These are phyloP conservation scores for Candida montana DNA, from an alignment of 805 yeast species.

Conservation along the genomic window DNA sequence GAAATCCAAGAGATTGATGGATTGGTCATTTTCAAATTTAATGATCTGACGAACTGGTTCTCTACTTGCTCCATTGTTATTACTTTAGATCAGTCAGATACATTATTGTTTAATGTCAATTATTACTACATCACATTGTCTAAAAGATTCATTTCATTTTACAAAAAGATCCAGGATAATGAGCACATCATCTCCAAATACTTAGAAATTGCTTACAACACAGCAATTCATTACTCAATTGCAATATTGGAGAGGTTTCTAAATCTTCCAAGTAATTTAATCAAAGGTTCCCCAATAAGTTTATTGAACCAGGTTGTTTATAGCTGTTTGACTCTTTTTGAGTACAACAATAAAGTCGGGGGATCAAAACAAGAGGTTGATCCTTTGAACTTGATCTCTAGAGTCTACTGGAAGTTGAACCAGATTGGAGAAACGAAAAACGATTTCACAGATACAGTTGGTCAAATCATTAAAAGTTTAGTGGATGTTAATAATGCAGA, in stretches of 20 bases:
- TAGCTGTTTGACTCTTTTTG: constrained; percentile 48
- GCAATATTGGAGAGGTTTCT: constrained; percentile 41
- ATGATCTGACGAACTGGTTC: constrained; percentile 36
- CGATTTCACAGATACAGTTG: constrained; percentile 57
- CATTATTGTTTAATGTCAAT: constrained; percentile 42
- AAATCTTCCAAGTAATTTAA: constrained; percentile 38
- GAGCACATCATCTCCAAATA: constrained; percentile 18
- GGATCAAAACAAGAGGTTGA: constrained; percentile 23
- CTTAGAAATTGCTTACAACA: constrained; percentile 29
- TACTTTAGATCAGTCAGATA: constrained; percentile 43
- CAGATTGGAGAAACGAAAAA: constrained; percentile 51
- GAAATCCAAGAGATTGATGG: constrained; percentile 11
- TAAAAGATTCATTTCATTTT: constrained; percentile 33
- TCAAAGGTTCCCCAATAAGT: constrained; percentile 51
- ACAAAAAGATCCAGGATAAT: constrained; percentile 18
- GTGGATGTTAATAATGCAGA: constrained; percentile 24
- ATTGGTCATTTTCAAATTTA: constrained; percentile 13
- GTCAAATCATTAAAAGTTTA: constrained; percentile 45
- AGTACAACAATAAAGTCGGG: constrained; percentile 36
- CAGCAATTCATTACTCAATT: constrained; percentile 41
- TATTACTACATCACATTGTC: constrained; percentile 40
- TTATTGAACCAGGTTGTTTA: constrained; percentile 49
- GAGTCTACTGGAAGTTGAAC: constrained; percentile 53
- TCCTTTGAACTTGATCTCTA: constrained; percentile 42
- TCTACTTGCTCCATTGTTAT: constrained; percentile 40